Evolutionary conservation across 305 asterid genomes (phyloP).

Genomic region (Solanum aculeatissimum): DNA sequence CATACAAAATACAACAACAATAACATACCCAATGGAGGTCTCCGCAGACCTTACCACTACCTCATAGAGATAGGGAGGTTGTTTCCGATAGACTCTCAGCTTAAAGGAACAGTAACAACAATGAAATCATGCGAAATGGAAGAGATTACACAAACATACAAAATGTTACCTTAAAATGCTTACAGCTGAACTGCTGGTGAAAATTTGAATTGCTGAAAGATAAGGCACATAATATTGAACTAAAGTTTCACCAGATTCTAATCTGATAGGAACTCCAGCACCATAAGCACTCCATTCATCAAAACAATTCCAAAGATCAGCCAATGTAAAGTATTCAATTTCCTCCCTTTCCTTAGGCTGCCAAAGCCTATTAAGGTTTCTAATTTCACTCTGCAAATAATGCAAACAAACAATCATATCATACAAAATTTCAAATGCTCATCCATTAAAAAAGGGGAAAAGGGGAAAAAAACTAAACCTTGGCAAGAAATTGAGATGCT

Average conservation of each 20-base stretch:
- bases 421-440: not conserved
- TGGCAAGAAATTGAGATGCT: constrained; percentile 1
- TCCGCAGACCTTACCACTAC: not conserved
- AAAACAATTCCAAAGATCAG: constrained; percentile 9
- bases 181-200: constrained; percentile 61
- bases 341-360: constrained; percentile 1
- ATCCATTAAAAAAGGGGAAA: not conserved
- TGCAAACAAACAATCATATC: not conserved
- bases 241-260: not conserved
- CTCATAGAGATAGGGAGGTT: no score
- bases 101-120: not conserved
- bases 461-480: not conserved
- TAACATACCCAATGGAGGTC: not conserved
- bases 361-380: constrained; percentile 10
- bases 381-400: not conserved
- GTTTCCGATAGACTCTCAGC: not conserved
- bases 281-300: constrained; percentile 15
- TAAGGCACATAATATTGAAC: constrained; percentile 4
- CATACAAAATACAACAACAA: not conserved
- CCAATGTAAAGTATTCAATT: constrained; percentile 4
- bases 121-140: not conserved
- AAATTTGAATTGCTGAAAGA: constrained; percentile 14
- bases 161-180: constrained; percentile 53
- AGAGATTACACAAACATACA: not conserved
- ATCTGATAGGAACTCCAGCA: constrained; percentile 4